phyloP scores from a whole-genome alignment of 2,329 filamentous ascomycete genomes.

The Coleophoma crateriformis region DNA sequence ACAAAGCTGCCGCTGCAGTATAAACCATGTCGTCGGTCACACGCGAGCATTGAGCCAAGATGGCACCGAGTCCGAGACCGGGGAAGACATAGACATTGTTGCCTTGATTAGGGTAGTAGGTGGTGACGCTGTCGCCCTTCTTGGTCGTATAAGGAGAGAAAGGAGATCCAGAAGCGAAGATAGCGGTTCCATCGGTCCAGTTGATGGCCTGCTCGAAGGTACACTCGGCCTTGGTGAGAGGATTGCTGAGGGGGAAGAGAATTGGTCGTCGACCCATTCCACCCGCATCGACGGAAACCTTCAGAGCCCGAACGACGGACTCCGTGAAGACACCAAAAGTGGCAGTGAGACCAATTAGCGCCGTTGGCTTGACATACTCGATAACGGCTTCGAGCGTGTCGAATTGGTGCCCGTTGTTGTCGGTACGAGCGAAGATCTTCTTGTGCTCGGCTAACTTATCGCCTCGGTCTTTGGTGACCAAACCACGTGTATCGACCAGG shows the following conservation, averaged over 20 bases:
- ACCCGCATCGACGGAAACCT: conserved; percentile 56
- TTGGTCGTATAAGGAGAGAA: conserved; percentile 71
- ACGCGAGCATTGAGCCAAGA: conserved; percentile 79
- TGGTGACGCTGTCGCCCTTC: conserved; percentile 52
- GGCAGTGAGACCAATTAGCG: conserved; percentile 89
- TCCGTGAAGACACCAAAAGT: conserved; percentile 94
- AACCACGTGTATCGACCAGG: conserved; percentile 94
- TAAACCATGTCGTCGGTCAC: conserved; percentile 97
- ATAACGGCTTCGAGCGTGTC: conserved; percentile 84
- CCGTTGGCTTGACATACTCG: conserved; percentile 90
- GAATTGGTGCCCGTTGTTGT: conserved; percentile 65
- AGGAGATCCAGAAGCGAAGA: conserved; percentile 94
- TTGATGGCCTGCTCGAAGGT: conserved; percentile 90
- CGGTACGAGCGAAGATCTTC: conserved; percentile 61
- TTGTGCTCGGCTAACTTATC: conserved; percentile 92
- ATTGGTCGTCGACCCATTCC: conserved; percentile 74
- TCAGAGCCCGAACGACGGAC: conserved; percentile 68
- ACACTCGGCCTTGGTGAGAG: conserved; percentile 93
- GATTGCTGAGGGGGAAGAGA: conserved; percentile 95
- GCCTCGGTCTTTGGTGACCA: conserved; percentile 88
- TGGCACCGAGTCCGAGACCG: conserved; percentile 87
- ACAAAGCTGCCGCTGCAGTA: conserved; percentile 77
- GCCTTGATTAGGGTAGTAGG: conserved; percentile 76
- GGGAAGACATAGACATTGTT: conserved; percentile 95
- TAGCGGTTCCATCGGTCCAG: conserved; percentile 83